Percentiles rank a stretch among this genome's conserved stretches.
Evolutionary conservation across 208 protist genomes (phyloP).

Genomic region (Leishmania tropica): DNA sequence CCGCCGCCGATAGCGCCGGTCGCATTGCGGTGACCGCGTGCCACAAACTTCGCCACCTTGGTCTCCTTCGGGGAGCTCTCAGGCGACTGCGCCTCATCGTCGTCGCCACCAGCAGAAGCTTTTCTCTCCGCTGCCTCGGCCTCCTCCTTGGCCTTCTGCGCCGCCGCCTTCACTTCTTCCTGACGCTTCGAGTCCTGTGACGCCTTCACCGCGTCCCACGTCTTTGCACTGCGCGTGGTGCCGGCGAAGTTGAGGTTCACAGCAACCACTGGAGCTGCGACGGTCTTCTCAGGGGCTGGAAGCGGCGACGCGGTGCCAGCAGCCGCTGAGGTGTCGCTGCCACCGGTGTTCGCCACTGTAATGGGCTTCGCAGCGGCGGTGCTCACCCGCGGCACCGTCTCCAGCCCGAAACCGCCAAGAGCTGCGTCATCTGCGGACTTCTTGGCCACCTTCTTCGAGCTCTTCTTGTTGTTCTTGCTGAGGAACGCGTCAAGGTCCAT

Average conservation of each 20-base stretch:
- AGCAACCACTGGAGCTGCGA: conserved; percentile 13
- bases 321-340: not conserved
- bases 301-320: not conserved
- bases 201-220: conserved; percentile 49
- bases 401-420: conserved; percentile 45
- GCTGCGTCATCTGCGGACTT: conserved; percentile 49
- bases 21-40: conserved; percentile 62
- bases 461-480: conserved; percentile 73
- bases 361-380: conserved; percentile 3
- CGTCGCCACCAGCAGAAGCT: conserved; percentile 2
- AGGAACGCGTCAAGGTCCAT: conserved; percentile 75
- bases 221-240: conserved; percentile 46
- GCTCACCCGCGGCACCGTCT: conserved; percentile 31
- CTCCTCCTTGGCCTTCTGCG: conserved; percentile 26
- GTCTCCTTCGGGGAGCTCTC: conserved; percentile 26
- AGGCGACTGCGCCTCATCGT: not conserved
- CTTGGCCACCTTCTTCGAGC: conserved; percentile 56
- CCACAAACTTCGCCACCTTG: conserved; percentile 71
- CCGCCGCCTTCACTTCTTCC: conserved; percentile 18
- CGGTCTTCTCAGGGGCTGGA: conserved; percentile 14
- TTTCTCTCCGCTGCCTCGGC: conserved; percentile 12
- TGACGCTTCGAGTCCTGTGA: conserved; percentile 21
- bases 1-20: conserved; percentile 46
- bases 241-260: conserved; percentile 27
- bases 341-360: not conserved